Evolutionary conservation across 148 eudicot genomes (phyloP), one percentile per base, ranked within the genome.

Genomic region (Limonium bicolor): DNA sequence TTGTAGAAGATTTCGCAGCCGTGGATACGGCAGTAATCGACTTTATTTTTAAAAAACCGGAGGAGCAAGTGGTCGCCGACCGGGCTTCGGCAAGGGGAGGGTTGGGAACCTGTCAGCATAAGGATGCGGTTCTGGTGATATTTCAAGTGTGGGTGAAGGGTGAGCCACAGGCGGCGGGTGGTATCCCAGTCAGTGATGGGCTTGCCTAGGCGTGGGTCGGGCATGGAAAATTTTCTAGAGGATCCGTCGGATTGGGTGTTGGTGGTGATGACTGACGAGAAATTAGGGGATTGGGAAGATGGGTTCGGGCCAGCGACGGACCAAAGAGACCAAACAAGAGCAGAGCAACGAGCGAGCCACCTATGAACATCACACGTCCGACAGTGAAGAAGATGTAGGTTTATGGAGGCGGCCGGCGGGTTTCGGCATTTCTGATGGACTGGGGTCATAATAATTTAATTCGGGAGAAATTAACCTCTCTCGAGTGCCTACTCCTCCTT

Each of bases 11-110:
- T 46, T 7, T 74, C 86, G 49, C 66, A 67, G 12, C 92, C 84
- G 50, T 83, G 97, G 29, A 74, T 73, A 6, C 94, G 65, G 36
- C 94, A 73, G 60, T 88, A 88, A 22, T 88, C 97, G 17, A 88
- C 92, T 44, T 88, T 88, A 48, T 88, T 88, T 61, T 88, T 88
- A 41, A 80, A 83, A 19, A 80, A 45, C 41, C 80, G 41, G 7
- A 88, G 64, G n/a, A 83, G 43, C 2, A 80, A n/a, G 34, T 72
- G 72, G n/a, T 83, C 97, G 2, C 95, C 95, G 10, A 53, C 61
- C 8, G 84, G 77, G 51, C 65, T 66, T 43, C 50, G 58, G 15
- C 97, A 90, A 47, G 84, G 71, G 53, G 28, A 45, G 46, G 95
- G 65, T 51, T 90, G 95, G 0, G 97, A 90, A 20, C 97, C 97